phyloP scores from a whole-genome alignment of 192 early-diverging fungal genomes.

The Rhizophagus clarus region DNA sequence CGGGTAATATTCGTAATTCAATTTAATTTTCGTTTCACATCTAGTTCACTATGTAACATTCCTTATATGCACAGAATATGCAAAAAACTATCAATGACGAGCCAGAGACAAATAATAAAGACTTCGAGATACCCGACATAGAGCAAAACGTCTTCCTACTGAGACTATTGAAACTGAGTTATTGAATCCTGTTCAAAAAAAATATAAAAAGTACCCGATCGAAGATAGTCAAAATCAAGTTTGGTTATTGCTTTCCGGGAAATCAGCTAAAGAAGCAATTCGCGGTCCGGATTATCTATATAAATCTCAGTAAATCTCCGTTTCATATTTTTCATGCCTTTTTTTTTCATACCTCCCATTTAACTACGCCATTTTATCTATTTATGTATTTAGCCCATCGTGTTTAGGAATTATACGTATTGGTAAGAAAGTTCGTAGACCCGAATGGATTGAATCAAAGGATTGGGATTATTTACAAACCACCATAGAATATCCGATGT shows the following conservation, averaged over 20 bases:
- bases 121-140: no score
- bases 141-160: no score
- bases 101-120: no score
- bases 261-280: conserved; percentile 17
- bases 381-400: conserved; percentile 12
- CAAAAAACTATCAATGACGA: no score
- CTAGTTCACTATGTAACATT: no score
- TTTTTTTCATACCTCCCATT: background rate
- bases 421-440: conserved; percentile 20
- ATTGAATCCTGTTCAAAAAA: background rate
- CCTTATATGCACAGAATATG: no score
- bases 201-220: conserved; percentile 14
- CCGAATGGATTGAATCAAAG: conserved; percentile 13
- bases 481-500: conserved; percentile 5
- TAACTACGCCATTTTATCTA: background rate
- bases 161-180: no score
- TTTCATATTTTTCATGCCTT: conserved; percentile 3
- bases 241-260: conserved; percentile 19
- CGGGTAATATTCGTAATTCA: no score
- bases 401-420: conserved; percentile 22
- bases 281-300: conserved; percentile 14
- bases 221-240: conserved; percentile 15
- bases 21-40: no score
- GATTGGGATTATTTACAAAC: conserved; percentile 26
- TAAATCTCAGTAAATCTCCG: background rate